These are phyloP conservation scores for Fusarium pseudoanthophilum DNA, from an alignment of 2,329 filamentous ascomycete species.

Conservation along the genomic window DNA sequence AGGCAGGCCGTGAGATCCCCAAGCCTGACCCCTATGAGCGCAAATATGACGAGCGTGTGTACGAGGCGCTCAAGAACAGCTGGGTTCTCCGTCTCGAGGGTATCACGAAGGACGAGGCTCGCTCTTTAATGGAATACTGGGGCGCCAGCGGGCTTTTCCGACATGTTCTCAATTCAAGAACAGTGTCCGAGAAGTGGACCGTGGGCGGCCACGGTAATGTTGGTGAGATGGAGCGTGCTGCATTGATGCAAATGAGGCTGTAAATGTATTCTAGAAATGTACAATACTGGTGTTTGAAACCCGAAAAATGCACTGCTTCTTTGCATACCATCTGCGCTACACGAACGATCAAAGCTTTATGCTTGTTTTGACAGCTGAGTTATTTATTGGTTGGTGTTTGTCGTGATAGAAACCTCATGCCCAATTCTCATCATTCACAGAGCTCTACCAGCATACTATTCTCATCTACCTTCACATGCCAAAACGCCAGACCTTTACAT, in stretches of 20 bases:
- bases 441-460: conserved; percentile 31
- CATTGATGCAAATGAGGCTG: conserved; percentile 61
- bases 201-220: conserved; percentile 83
- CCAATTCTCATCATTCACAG: conserved; percentile 20
- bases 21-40: conserved; percentile 63
- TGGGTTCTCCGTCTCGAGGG: conserved; percentile 70
- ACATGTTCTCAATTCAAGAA: conserved; percentile 73
- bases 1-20: conserved; percentile 52
- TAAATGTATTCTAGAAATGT: conserved; percentile 50
- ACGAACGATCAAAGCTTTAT: background rate
- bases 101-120: conserved; percentile 78
- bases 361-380: background rate
- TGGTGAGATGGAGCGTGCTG: conserved; percentile 83
- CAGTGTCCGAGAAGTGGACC: conserved; percentile 85
- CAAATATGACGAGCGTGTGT: conserved; percentile 67
- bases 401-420: background rate
- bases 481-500: conserved; percentile 48
- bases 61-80: conserved; percentile 62
- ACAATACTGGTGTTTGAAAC: conserved; percentile 42
- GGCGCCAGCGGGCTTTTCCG: conserved; percentile 84
- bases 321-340: background rate
- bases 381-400: background rate
- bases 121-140: conserved; percentile 91
- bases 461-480: conserved; percentile 42
- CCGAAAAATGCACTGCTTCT: conserved; percentile 25